Conservation (phyloP, 306 rosid species). For the Neltuma alba region DNA sequence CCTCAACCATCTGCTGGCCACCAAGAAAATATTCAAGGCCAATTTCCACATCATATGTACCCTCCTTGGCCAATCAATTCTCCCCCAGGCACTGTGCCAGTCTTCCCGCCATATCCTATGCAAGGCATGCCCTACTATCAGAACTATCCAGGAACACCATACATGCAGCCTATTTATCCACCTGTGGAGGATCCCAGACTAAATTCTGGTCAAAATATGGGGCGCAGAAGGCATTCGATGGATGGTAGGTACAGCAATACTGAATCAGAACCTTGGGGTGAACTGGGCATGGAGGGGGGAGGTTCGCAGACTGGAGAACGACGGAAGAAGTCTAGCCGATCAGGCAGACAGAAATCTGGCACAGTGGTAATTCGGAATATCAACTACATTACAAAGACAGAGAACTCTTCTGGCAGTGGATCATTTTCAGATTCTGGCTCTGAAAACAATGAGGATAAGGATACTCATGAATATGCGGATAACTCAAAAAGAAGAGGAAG, state of each 20-base stretch:
- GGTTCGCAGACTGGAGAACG: constrained; percentile 54
- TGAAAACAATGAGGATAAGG: constrained; percentile 61
- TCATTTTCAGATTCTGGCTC: constrained; percentile 66
- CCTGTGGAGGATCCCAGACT: constrained; percentile 66
- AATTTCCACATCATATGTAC: constrained; percentile 83
- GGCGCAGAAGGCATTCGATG: constrained; percentile 83
- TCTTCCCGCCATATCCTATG: constrained; percentile 80
- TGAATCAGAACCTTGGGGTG: constrained; percentile 69
- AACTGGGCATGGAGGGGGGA: constrained; percentile 59
- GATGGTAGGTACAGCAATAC: constrained; percentile 63
- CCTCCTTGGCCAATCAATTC: constrained; percentile 97
- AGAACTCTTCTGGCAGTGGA: constrained; percentile 66
- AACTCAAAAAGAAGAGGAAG: constrained; percentile 58
- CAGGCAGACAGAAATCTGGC: constrained; percentile 71
- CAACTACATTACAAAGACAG: constrained; percentile 81
- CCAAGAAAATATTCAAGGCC: constrained; percentile 83
- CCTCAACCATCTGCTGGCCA: constrained; percentile 63
- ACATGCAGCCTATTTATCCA: constrained; percentile 75
- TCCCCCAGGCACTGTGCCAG: constrained; percentile 78
- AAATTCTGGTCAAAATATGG: constrained; percentile 53
- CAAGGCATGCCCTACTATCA: constrained; percentile 97
- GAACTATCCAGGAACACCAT: constrained; percentile 77
- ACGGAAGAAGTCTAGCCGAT: constrained; percentile 64
- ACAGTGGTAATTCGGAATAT: constrained; percentile 88
- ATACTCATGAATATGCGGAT: constrained; percentile 47